Evolutionary conservation across 345 rosid genomes (phyloP).

Genomic region (Chamaenerion angustifolium): DNA sequence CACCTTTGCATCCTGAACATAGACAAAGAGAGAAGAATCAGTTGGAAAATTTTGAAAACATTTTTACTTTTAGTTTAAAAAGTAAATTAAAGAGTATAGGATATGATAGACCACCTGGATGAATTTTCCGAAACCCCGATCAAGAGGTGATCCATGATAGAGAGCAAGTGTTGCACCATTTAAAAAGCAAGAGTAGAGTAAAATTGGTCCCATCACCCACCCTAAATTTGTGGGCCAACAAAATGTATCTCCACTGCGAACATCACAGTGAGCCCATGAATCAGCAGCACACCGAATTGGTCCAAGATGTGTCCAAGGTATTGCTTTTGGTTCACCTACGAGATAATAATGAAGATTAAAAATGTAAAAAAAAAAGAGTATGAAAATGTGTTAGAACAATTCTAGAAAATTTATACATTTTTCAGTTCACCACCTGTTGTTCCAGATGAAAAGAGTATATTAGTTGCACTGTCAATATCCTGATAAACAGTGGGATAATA

Average conservation of each 20-base stretch:
- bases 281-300: constrained; percentile 60
- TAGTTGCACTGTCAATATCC: constrained; percentile 41
- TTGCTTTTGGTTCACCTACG: constrained; percentile 93
- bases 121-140: constrained; percentile 70
- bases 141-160: constrained; percentile 84
- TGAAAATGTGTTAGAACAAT: background rate
- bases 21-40: no score
- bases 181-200: constrained; percentile 50
- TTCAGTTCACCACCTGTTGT: constrained; percentile 50
- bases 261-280: constrained; percentile 49
- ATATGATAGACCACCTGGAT: constrained; percentile 27
- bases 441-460: constrained; percentile 88
- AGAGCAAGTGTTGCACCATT: constrained; percentile 78
- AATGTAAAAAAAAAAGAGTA: no score
- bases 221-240: constrained; percentile 97
- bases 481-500: constrained; percentile 36
- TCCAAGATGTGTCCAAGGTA: constrained; percentile 78
- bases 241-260: constrained; percentile 37
- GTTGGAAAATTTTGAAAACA: no score
- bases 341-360: constrained; percentile 1
- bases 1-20: constrained; percentile 72
- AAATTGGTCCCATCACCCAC: constrained; percentile 86
- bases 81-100: no score
- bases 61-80: no score
- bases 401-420: no score